Conservation (phyloP, 2,329 filamentous ascomycete genomes). For the Trichoderma brevicompactum region DNA sequence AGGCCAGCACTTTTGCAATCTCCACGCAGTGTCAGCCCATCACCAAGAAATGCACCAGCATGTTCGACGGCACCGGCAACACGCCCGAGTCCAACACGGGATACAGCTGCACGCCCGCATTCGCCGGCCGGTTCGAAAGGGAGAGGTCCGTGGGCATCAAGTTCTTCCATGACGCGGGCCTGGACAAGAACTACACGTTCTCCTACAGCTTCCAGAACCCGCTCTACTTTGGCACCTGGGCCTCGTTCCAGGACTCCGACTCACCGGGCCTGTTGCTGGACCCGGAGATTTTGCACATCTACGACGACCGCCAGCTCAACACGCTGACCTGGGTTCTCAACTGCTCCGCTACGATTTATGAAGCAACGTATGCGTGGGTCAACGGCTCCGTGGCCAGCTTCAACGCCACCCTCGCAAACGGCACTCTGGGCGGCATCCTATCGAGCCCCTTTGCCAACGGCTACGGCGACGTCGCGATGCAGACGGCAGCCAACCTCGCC, state of each 20-base stretch:
- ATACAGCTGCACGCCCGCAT: background rate
- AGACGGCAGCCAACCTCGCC: background rate
- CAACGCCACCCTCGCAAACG: background rate
- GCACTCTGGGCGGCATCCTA: background rate
- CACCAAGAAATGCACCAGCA: background rate
- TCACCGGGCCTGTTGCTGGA: background rate
- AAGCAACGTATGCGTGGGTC: background rate
- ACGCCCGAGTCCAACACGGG: background rate
- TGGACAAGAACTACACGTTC: background rate
- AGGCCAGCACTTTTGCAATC: background rate
- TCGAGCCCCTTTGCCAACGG: background rate
- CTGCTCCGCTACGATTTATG: conserved; percentile 1
- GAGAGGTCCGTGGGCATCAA: background rate
- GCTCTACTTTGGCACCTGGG: background rate
- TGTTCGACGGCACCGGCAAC: no score
- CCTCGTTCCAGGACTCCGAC: background rate
- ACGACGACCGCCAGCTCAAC: background rate
- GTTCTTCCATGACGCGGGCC: background rate
- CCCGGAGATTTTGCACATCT: background rate
- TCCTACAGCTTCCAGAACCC: background rate
- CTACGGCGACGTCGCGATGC: background rate
- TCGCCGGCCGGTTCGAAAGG: background rate
- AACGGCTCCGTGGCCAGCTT: background rate
- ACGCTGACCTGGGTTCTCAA: background rate
- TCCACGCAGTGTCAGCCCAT: background rate